Conservation (phyloP, 495 filamentous ascomycete genomes). For the Penicillium cosmopolitanum region DNA sequence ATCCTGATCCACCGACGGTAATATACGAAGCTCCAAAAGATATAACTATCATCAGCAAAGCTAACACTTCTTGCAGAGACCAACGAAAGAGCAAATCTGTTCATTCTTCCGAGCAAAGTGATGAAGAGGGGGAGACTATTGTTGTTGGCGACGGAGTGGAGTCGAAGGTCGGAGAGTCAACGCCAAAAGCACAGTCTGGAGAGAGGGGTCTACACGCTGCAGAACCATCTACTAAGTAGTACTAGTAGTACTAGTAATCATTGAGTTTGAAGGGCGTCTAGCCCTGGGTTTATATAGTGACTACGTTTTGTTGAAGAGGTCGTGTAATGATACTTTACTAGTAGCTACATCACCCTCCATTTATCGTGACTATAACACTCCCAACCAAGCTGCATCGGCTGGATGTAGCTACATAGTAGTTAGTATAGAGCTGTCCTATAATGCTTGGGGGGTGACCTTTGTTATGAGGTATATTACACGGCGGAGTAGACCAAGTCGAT, state of each 20-base stretch:
- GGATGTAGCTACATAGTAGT: too few relatives aligned
- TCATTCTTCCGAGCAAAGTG: constrained; percentile 15
- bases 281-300: too few relatives aligned
- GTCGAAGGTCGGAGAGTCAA: neutral
- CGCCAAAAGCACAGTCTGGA: neutral
- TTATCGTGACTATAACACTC: too few relatives aligned
- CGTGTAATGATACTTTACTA: too few relatives aligned
- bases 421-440: too few relatives aligned
- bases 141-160: constrained; percentile 6
- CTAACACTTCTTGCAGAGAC: constrained; percentile 16
- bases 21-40: constrained; percentile 9
- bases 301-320: too few relatives aligned
- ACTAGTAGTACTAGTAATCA: neutral
- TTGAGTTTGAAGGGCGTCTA: neutral
- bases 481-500: too few relatives aligned
- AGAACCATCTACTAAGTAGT: neutral
- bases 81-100: constrained; percentile 10
- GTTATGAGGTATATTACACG: too few relatives aligned
- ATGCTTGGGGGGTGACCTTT: too few relatives aligned
- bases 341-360: too few relatives aligned
- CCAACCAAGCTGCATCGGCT: too few relatives aligned
- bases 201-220: neutral
- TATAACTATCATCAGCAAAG: neutral
- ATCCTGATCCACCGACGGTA: constrained; percentile 41
- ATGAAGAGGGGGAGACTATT: constrained; percentile 19